phyloP scores from a whole-genome alignment of 2,329 filamentous ascomycete species.

The Phaeosphaeria sp. region DNA sequence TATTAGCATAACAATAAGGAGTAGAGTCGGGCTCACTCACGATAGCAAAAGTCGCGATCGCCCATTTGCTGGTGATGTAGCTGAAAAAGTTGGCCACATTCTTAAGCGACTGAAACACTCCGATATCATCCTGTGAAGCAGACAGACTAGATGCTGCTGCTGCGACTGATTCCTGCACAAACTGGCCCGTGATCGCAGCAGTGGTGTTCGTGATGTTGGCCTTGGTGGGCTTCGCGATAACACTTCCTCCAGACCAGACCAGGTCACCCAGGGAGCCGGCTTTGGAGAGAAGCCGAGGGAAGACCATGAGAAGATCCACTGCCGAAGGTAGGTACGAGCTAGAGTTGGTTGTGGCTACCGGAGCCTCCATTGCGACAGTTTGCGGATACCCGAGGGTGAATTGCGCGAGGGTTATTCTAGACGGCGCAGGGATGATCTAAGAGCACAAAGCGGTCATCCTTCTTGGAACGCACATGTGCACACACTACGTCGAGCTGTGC shows the following conservation, averaged over 20 bases:
- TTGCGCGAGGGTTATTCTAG: not conserved
- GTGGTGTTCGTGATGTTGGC: slow-evolving; percentile 51
- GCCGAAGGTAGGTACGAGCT: slow-evolving; percentile 62
- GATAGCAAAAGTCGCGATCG: slow-evolving; percentile 83
- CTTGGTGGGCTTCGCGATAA: slow-evolving; percentile 66
- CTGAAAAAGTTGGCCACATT: slow-evolving; percentile 86
- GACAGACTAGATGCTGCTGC: slow-evolving; percentile 47
- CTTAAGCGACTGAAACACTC: slow-evolving; percentile 61
- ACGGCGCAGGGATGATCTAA: not conserved
- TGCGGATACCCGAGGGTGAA: slow-evolving; percentile 16
- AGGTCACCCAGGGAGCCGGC: slow-evolving; percentile 68
- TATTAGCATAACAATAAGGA: slow-evolving; percentile 2
- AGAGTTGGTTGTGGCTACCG: slow-evolving; percentile 38
- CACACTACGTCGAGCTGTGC: not conserved
- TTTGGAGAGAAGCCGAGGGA: slow-evolving; percentile 73
- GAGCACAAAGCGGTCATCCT: not conserved
- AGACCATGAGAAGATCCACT: slow-evolving; percentile 71
- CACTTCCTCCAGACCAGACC: slow-evolving; percentile 62
- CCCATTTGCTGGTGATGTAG: slow-evolving; percentile 75
- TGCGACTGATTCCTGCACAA: slow-evolving; percentile 54
- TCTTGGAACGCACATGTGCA: not conserved
- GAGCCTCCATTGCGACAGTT: slow-evolving; percentile 28
- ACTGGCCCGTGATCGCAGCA: slow-evolving; percentile 45
- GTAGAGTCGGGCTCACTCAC: slow-evolving; percentile 46
- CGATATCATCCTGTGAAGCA: slow-evolving; percentile 40